Evolutionary conservation across 305 asterid species (phyloP).

Genomic region (Fraxinus sp.): DNA sequence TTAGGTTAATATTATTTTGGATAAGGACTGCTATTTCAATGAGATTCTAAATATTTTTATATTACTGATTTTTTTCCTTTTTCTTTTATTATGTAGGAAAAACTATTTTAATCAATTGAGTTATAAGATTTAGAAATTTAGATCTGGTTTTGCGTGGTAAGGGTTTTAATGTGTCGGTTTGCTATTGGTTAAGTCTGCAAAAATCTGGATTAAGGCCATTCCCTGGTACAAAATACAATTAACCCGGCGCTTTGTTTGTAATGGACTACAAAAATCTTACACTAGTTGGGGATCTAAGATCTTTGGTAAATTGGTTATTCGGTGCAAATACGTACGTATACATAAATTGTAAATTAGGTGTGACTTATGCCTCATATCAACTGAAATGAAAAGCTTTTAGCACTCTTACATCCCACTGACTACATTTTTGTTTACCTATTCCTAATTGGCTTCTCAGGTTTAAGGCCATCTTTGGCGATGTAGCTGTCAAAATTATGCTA

Average conservation of each 20-base stretch:
- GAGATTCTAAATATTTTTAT: background rate
- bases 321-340: background rate
- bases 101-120: background rate
- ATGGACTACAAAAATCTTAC: background rate
- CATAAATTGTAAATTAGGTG: background rate
- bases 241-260: background rate
- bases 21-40: background rate
- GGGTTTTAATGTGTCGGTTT: background rate
- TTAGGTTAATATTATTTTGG: constrained; percentile 15
- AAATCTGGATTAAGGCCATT: background rate
- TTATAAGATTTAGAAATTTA: background rate
- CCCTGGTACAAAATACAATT: background rate
- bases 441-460: background rate
- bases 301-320: background rate
- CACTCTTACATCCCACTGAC: background rate
- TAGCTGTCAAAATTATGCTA: background rate
- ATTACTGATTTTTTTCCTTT: background rate
- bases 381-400: constrained; percentile 3
- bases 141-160: background rate
- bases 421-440: background rate
- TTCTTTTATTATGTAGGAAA: background rate
- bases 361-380: constrained; percentile 9
- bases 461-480: background rate
- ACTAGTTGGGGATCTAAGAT: background rate
- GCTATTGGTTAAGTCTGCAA: background rate